Base-by-base conservation (phyloP, 106 monocot genomes). In the Posidonia australis region DNA sequence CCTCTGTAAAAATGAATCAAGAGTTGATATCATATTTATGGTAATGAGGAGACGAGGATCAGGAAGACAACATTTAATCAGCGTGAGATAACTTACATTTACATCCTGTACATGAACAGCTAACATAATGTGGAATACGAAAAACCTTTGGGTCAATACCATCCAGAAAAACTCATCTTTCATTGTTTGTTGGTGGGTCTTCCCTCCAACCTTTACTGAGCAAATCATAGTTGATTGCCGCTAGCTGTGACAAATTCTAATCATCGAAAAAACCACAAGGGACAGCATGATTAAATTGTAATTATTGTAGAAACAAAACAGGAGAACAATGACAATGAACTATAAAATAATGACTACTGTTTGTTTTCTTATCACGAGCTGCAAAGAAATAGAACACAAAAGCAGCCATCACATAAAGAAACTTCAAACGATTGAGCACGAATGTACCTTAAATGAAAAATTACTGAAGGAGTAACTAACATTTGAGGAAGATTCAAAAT, bases 401-500 rank as follows among this genome's bases (percentile, higher is more conserved):
- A 14, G 25, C 12, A 30, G 13, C 9, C 9, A 27, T 31, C 5
- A 29, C 13, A 3, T 30, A 31, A 14, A 2, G 0, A 28, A 30
- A 29, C 1, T 24, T 30, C 21, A 29, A 6, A 10, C 58, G 5
- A 32, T 29, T 30, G 1, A 31, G 13, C 24, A 32, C 13, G 12
- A 1, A 43, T 43, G 21, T 44, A 90, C 96, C 90, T 96, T 96
- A 76, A 96, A 96, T 26, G 96, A 96, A 51, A 96, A 96, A 58
- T 96, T 96, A 77, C 90, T 96, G 80, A 96, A 96, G 19, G 96
- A 84, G 48, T 90, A 90, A 67, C 90, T 90, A 13, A 82, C 82
- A 41, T 79, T 76, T 49, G 84, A 60, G 46, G 70, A 73, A 44
- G 80, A 76, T 60, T 85, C 90, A 70, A 90, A 80, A 68, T 90